Conservation (phyloP, 129 eudicot genomes). For the Flaveria robusta region DNA sequence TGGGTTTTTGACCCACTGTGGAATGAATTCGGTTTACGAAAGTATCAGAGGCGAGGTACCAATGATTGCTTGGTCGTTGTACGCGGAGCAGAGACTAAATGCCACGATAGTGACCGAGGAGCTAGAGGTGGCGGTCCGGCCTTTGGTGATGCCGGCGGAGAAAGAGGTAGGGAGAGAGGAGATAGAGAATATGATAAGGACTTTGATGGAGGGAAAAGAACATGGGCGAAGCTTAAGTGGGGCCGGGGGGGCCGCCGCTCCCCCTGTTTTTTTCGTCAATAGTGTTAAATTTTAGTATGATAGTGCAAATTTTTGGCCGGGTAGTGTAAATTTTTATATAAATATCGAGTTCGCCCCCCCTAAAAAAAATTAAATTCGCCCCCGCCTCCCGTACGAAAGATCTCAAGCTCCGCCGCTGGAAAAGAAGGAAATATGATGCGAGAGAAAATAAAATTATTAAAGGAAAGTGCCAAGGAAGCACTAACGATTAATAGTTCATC, state of each 20-base stretch:
- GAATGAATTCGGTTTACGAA: constrained; percentile 52
- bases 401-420: too few relatives aligned
- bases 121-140: constrained; percentile 44
- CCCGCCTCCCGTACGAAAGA: too few relatives aligned
- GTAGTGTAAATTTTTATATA: too few relatives aligned
- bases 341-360: too few relatives aligned
- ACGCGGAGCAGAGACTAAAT: constrained; percentile 52
- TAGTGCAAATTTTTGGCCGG: too few relatives aligned
- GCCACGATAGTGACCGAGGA: constrained; percentile 46
- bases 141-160: constrained; percentile 30
- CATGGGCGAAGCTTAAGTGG: too few relatives aligned
- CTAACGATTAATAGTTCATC: constrained; percentile 48
- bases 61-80: constrained; percentile 60
- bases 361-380: too few relatives aligned
- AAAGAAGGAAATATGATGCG: constrained; percentile 44
- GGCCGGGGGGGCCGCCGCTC: too few relatives aligned
- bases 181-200: constrained; percentile 45
- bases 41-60: constrained; percentile 50
- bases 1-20: constrained; percentile 57
- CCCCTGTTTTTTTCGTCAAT: too few relatives aligned
- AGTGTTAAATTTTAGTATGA: too few relatives aligned
- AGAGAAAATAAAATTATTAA: constrained; percentile 35
- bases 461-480: constrained; percentile 31
- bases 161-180: constrained; percentile 45
- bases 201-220: constrained; percentile 49